Evolutionary conservation across 148 eudicot species (phyloP).

Genomic region (Silene uniflora): DNA sequence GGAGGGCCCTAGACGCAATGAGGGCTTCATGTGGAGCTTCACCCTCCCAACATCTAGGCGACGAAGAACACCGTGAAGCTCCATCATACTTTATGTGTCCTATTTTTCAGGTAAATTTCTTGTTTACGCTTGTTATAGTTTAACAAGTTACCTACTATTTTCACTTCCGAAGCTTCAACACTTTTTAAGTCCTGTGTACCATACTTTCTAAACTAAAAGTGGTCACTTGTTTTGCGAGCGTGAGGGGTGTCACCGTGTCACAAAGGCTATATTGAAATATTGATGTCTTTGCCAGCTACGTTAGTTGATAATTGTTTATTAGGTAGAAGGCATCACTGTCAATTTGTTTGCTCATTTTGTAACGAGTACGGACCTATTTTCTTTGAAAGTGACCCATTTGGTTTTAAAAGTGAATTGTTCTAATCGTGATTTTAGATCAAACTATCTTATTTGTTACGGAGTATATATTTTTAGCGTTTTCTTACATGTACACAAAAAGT

Average conservation of each 20-base stretch:
- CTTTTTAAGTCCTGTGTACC: background rate
- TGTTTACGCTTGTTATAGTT: background rate
- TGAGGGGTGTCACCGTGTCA: too few relatives aligned
- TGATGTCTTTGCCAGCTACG: too few relatives aligned
- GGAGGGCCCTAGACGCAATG: constrained; percentile 72
- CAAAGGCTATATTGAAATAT: too few relatives aligned
- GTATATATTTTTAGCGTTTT: background rate
- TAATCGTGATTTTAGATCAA: background rate
- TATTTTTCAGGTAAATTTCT: constrained; percentile 56
- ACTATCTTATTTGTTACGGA: background rate
- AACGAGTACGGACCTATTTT: background rate
- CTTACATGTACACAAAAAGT: background rate
- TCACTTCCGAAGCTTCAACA: background rate
- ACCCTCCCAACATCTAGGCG: constrained; percentile 31
- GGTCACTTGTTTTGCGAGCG: too few relatives aligned
- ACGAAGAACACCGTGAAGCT: constrained; percentile 43
- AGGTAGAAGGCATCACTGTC: background rate
- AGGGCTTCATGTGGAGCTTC: constrained; percentile 42
- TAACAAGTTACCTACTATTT: background rate
- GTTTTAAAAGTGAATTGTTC: background rate
- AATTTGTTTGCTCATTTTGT: background rate
- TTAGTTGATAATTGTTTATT: background rate
- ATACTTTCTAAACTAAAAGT: background rate
- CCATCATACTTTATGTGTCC: constrained; percentile 82
- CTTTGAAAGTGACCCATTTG: background rate